Base-by-base conservation (phyloP, 176 grass and related monocot genomes). In the Musa troglodytarum region DNA sequence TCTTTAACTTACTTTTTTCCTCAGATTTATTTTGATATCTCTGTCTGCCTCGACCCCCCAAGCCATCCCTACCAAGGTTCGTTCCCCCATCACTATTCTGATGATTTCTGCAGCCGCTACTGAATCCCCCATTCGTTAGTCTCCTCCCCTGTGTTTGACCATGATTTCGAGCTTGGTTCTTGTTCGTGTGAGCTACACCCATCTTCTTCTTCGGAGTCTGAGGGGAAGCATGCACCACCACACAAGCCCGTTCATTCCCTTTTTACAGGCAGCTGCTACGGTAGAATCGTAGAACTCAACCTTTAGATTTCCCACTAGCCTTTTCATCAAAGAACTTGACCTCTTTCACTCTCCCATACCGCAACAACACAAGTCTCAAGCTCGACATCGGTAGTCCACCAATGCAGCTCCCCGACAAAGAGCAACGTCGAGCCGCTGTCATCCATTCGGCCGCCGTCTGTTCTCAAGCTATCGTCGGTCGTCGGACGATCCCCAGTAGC, bases 321-420 rank as follows among this genome's bases (percentile, higher is more conserved):
- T 87, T 87, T 20, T 90, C 82, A 22, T 69, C 5, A 79, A 51
- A 90, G 76, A 90, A 90, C 59, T 64, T 13, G 20, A 90, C 75
- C 52, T 63, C 76, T 58, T 20, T 56, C 19, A 90, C 79, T 34
- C 67, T 52, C 11, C 17, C 88, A 75, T 77, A 52, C 61, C 76
- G 72, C 64, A 74, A 78, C 65, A 90, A 76, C 53, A 73, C 88
- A 7, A n/a, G n/a, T 82, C 79, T 90, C 84, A n/a, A 90, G 54
- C 72, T 90, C 79, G 7, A 61, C 79, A 64, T 90, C 84, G 57
- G 88, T 90, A 19, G 84, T 80, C 88, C 88, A 90, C 84, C 82
- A 90, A 26, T 74, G 61, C 9, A 87, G 84, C 71, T 90, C 84
- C 65, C 84, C 74, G 25, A 87, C 71, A 76, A 84, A 90, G 9